Evolutionary conservation across 108 stramenopile genomes (phyloP), one percentile per base, ranked within the genome.

Genomic region (Cyclotella atomus): DNA sequence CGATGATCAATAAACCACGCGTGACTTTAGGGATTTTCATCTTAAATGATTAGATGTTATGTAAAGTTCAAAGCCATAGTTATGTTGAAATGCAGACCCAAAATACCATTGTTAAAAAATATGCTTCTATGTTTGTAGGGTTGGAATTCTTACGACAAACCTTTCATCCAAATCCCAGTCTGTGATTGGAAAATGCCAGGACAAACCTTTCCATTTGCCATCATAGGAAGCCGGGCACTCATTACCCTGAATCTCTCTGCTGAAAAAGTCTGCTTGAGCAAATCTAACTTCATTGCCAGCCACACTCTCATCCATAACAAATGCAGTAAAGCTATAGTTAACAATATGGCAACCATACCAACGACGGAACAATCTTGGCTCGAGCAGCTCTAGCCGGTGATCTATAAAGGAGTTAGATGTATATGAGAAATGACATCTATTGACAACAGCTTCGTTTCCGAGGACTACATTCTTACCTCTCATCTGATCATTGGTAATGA

Each of bases 401-500:
- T 95, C 94, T n/a, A n/a, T n/a, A n/a, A n/a, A n/a, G n/a, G n/a
- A n/a, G n/a, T n/a, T n/a, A n/a, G n/a, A n/a, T n/a, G n/a, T n/a
- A n/a, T n/a, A n/a, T n/a, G n/a, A n/a, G n/a, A n/a, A n/a, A n/a
- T n/a, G n/a, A n/a, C n/a, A n/a, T n/a, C n/a, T n/a, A n/a, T n/a
- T n/a, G n/a, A n/a, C n/a, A n/a, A n/a, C n/a, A n/a, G n/a, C n/a
- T n/a, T n/a, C n/a, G n/a, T n/a, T n/a, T n/a, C n/a, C n/a, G n/a
- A n/a, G n/a, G n/a, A n/a, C n/a, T n/a, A n/a, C n/a, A n/a, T n/a
- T n/a, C n/a, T n/a, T n/a, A n/a, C n/a, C n/a, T 14, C 94, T 61
- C 83, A 95, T 88, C 75, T 90, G 86, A 70, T 95, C 94, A 62
- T 95, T 95, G 7, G 90, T 84, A 43, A 95, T 81, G 0, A 95